Evolutionary conservation across 2,329 filamentous ascomycete genomes (phyloP).

Genomic region (Ceratocystis huliohia): DNA sequence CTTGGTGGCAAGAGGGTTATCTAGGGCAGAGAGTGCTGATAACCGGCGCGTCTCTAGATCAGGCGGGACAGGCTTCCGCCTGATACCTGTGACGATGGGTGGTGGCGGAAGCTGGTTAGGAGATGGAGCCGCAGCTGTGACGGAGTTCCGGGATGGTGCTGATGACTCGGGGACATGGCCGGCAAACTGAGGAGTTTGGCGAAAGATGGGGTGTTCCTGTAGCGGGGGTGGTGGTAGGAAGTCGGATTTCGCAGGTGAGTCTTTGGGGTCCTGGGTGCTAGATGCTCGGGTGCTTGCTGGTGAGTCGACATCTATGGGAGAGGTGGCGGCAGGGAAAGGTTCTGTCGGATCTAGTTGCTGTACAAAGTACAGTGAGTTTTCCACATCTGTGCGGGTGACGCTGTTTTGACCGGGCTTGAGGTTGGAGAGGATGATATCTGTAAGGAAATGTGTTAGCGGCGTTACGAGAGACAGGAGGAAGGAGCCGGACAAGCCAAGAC

Average conservation of each 20-base stretch:
- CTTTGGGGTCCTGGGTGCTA: neutral
- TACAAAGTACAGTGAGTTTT: constrained; percentile 79
- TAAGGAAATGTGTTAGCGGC: constrained; percentile 8
- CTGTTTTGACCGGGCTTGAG: constrained; percentile 80
- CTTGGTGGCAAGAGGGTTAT: neutral
- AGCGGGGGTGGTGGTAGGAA: constrained; percentile 4
- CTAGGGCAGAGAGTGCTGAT: constrained; percentile 12
- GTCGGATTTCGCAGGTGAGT: neutral
- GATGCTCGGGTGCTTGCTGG: neutral
- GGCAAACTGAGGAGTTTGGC: constrained; percentile 22
- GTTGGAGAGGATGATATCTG: constrained; percentile 85
- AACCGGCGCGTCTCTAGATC: constrained; percentile 13
- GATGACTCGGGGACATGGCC: constrained; percentile 20
- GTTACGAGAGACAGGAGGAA: neutral
- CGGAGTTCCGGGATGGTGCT: neutral
- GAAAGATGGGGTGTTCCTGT: constrained; percentile 16
- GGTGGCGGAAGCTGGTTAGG: neutral
- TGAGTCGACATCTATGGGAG: constrained; percentile 29
- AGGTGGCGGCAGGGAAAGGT: constrained; percentile 34
- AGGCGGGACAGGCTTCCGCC: constrained; percentile 16
- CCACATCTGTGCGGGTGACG: constrained; percentile 76
- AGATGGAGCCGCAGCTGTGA: constrained; percentile 22
- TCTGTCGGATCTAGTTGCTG: constrained; percentile 47
- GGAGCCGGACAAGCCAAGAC: constrained; percentile 22
- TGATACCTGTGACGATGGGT: constrained; percentile 3